Evolutionary conservation across 192 early-diverging fungal species (phyloP), one percentile per base, ranked within the genome.

Genomic region (Gonapodya sp.): DNA sequence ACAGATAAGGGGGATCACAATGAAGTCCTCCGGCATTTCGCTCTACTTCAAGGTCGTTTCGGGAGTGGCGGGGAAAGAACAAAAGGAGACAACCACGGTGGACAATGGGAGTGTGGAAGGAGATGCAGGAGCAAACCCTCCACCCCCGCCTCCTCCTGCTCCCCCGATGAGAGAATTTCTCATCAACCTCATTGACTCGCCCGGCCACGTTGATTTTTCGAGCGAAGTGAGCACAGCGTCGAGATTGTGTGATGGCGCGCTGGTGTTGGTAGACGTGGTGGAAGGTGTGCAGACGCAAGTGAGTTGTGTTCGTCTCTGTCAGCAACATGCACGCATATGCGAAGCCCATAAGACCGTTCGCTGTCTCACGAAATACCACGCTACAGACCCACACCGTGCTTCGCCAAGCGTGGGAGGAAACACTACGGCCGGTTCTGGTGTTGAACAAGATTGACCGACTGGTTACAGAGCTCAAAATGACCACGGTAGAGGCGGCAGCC

Each of bases 141-240:
- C 79, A 31, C 34, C 35, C 14, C 34, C 18, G 34, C 79, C 0
- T 0, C 16, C 79, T 8, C 80, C 64, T 35, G 16, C 36, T 77
- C 73, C 75, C 35, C 79, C 82, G 1, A 81, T 82, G 14, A 83
- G 85, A 16, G 95, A 98, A 82, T 98, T 94, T 81, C 84, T 99
- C 73, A 89, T 99, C 83, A 99, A 98, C 83, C 85, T 99, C 31
- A 99, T 99, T 81, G 98, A 99, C 84, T 96, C 95, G 1, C 98
- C 98, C 0, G 98, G 98, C 1, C 98, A 99, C 83, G 95, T 99
- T 8, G 98, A 99, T 84, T 99, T 99, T 85, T 93, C 96, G 0
- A 93, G 93, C 24, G 98, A 99, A 83, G 98, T 99, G n/a, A 97
- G 96, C 2, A 96, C 97, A n/a, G 98, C 98, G 0, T 98, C 98